phyloP scores from a whole-genome alignment of 768 basidiomycete species.

The Lentinula guzmanii region DNA sequence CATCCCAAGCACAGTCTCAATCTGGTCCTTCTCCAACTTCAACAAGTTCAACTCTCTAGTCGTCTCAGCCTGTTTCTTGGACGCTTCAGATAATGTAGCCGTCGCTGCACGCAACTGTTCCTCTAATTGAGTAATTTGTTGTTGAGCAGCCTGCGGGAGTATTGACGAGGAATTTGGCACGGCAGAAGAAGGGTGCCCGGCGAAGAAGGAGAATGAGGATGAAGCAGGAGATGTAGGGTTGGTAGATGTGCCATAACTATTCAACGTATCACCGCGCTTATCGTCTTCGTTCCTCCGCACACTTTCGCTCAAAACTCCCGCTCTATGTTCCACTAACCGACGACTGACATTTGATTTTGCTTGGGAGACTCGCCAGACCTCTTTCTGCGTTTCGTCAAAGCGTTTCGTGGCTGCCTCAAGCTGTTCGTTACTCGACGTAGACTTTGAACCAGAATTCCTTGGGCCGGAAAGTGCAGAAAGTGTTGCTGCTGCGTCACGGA shows the following conservation, averaged over 20 bases:
- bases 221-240: constrained; percentile 46
- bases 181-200: constrained; percentile 69
- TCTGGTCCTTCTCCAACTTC: constrained; percentile 61
- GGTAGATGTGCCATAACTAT: constrained; percentile 48
- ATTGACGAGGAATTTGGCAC: constrained; percentile 41
- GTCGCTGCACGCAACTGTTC: constrained; percentile 59
- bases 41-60: constrained; percentile 56
- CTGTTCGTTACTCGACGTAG: constrained; percentile 51
- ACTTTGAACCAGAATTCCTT: constrained; percentile 54
- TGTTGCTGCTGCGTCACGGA: constrained; percentile 79
- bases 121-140: constrained; percentile 51
- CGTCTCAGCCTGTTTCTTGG: constrained; percentile 57
- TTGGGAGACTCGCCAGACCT: constrained; percentile 63
- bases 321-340: constrained; percentile 73
- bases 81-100: constrained; percentile 49
- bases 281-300: constrained; percentile 61
- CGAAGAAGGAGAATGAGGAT: constrained; percentile 48
- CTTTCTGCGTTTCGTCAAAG: constrained; percentile 64
- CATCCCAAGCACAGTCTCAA: constrained; percentile 57
- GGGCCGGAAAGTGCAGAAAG: constrained; percentile 62
- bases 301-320: constrained; percentile 71
- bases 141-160: constrained; percentile 31
- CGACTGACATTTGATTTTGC: constrained; percentile 57
- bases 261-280: constrained; percentile 30
- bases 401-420: constrained; percentile 70